Percentiles rank a stretch among this genome's conserved stretches.
Evolutionary conservation across 2,329 filamentous ascomycete species (phyloP).

Genomic region (Berkeleyomyces basicola): DNA sequence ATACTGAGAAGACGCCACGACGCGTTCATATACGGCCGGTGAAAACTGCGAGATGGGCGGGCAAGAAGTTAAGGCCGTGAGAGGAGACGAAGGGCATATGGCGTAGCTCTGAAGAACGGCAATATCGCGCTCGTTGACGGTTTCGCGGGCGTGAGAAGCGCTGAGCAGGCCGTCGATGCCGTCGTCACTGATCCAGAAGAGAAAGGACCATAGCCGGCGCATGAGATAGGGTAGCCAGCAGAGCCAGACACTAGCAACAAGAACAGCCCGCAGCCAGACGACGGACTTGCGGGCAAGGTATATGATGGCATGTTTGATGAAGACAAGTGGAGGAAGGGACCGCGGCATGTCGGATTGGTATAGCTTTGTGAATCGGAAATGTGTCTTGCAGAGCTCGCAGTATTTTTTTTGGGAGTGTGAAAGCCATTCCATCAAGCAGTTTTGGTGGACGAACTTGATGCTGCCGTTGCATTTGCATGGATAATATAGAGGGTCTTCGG

Average conservation of each 20-base stretch:
- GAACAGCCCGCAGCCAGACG: slow-evolving; percentile 58
- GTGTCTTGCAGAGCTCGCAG: slow-evolving; percentile 97
- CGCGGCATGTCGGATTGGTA: slow-evolving; percentile 90
- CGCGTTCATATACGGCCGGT: slow-evolving; percentile 6
- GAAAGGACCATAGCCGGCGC: slow-evolving; percentile 76
- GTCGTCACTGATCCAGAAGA: slow-evolving; percentile 89
- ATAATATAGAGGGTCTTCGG: slow-evolving; percentile 78
- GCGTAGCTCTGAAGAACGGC: slow-evolving; percentile 12
- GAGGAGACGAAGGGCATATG: slow-evolving; percentile 20
- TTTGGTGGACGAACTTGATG: slow-evolving; percentile 96
- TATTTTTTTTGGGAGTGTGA: slow-evolving; percentile 98
- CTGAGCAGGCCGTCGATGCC: slow-evolving; percentile 28
- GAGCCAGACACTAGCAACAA: slow-evolving; percentile 80
- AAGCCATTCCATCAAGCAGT: slow-evolving; percentile 97
- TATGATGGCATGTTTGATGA: slow-evolving; percentile 58
- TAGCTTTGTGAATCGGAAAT: slow-evolving; percentile 94
- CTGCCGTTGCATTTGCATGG: slow-evolving; percentile 98
- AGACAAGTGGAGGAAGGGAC: slow-evolving; percentile 63
- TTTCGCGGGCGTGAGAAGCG: neutral
- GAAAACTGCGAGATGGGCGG: slow-evolving; percentile 10
- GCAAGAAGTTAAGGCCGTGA: slow-evolving; percentile 13
- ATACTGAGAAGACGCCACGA: slow-evolving; percentile 3
- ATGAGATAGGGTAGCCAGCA: slow-evolving; percentile 79
- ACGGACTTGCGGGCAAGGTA: slow-evolving; percentile 57
- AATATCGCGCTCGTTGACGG: slow-evolving; percentile 4